A percentile compares a stretch with the other conserved stretches of the same genome.
phyloP scores from a whole-genome alignment of 2,329 filamentous ascomycete species.

The Chaetomiaceae sp. region DNA sequence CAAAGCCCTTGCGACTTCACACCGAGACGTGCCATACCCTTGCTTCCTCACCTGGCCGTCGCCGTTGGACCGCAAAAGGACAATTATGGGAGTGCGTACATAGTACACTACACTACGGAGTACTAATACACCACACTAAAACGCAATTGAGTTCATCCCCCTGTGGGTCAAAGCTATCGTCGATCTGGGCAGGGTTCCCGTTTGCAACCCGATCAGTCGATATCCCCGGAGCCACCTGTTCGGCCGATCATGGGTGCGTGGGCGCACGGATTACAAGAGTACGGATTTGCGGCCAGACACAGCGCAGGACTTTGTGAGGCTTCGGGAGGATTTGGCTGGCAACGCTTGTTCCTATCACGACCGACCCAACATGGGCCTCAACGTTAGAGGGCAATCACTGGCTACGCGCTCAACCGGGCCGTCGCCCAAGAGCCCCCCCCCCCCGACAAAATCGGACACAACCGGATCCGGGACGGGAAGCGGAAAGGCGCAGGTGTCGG shows the following conservation, averaged over 20 bases:
- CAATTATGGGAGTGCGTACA: too few relatives aligned
- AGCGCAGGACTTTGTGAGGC: background rate
- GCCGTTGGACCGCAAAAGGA: too few relatives aligned
- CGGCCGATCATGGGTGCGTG: slow-evolving; percentile 7
- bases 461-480: slow-evolving; percentile 5
- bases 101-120: too few relatives aligned
- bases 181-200: background rate
- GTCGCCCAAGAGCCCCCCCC: background rate
- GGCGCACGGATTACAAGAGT: slow-evolving; percentile 7
- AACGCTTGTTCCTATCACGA: background rate
- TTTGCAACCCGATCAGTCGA: slow-evolving; percentile 11
- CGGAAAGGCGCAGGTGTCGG: background rate
- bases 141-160: background rate
- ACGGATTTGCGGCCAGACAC: background rate
- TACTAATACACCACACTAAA: too few relatives aligned
- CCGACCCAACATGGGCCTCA: background rate
- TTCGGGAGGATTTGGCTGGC: background rate
- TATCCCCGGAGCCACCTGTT: slow-evolving; percentile 10
- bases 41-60: background rate
- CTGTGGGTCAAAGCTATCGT: slow-evolving; percentile 2
- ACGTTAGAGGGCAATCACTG: background rate
- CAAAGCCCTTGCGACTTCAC: background rate
- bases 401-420: background rate
- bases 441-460: slow-evolving; percentile 2
- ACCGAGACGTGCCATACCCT: too few relatives aligned